Base-by-base conservation (phyloP, 2,329 filamentous ascomycete species). In the Pseudocercospora macadamiae region DNA sequence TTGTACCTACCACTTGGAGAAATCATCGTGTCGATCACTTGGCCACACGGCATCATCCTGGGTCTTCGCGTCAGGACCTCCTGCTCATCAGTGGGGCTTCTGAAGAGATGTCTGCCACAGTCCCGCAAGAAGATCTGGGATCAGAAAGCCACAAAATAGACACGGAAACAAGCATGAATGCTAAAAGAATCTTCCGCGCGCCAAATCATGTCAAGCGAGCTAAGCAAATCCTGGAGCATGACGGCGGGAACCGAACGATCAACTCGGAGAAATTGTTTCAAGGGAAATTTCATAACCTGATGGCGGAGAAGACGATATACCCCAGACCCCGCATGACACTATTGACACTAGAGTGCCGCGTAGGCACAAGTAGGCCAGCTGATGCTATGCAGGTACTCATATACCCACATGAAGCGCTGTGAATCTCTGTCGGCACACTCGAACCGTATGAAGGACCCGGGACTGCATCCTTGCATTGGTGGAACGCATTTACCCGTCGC, bases 81-180 rank as follows among this genome's bases (percentile, higher is more conserved):
- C 4, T 19, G 10, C n/a, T 42, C 37, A 42, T 18, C 18, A 9
- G 9, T 42, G 37, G 37, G 18, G 18, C 16, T 9, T n/a, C 37
- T 18, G 37, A 21, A 42, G 19, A 42, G 19, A 9, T 18, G n/a
- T 9, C n/a, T 42, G 4, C 28, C 6, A 12, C 9, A 14, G 18
- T 18, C 37, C 16, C 3, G 9, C 10, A 19, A 14, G n/a, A 42
- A 19, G 18, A 42, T 14, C n/a, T 19, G n/a, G 37, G 18, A 10
- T 8, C n/a, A 42, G n/a, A 9, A 42, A 42, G 37, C 37, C 37
- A 42, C 37, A 42, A 42, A 42, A 42, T 42, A 42, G 37, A 42
- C 37, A 42, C 19, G 37, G 18, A 42, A 9, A 42, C 18, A 42
- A 42, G 37, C 37, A 42, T 42, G 37, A 42, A 19, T n/a, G n/a